These are phyloP conservation scores for Microstroma glucosiphilum DNA, from an alignment of 1,284 basidiomycete species.

Conservation along the genomic window DNA sequence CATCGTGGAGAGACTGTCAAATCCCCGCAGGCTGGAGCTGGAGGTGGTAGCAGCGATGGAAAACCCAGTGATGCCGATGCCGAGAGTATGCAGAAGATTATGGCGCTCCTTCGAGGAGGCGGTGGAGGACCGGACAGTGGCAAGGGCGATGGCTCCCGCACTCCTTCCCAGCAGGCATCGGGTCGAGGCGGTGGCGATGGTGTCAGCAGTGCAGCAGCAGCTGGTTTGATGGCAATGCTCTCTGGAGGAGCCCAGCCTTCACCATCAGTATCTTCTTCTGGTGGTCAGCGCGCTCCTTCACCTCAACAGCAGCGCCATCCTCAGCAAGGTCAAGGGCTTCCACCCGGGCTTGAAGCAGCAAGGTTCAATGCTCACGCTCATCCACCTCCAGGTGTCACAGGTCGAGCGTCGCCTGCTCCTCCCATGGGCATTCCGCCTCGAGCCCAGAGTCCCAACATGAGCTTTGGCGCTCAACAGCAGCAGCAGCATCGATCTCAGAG, in stretches of 20 bases:
- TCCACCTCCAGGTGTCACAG: constrained; percentile 6
- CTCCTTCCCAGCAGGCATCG: too few species aligned
- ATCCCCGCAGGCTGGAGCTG: constrained; percentile 6
- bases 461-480: neutral
- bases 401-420: constrained; percentile 16
- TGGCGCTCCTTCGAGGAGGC: constrained; percentile 27
- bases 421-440: constrained; percentile 13
- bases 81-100: constrained; percentile 49
- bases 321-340: constrained; percentile 1
- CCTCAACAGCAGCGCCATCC: neutral
- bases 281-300: constrained; percentile 11
- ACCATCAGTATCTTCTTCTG: constrained; percentile 1
- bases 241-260: constrained; percentile 12
- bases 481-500: constrained; percentile 1
- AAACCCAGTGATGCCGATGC: constrained; percentile 38
- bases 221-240: constrained; percentile 16
- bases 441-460: constrained; percentile 16
- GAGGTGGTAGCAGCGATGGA: constrained; percentile 17
- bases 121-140: constrained; percentile 6
- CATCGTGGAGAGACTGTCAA: neutral
- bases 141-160: too few species aligned
- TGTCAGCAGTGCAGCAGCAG: constrained; percentile 9
- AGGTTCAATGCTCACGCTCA: constrained; percentile 7
- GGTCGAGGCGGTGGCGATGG: neutral
- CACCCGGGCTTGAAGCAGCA: neutral